Percentiles rank a stretch among this genome's conserved stretches.
Evolutionary conservation across 106 monocot species (phyloP).

Genomic region (Apostasia shenzhenica): DNA sequence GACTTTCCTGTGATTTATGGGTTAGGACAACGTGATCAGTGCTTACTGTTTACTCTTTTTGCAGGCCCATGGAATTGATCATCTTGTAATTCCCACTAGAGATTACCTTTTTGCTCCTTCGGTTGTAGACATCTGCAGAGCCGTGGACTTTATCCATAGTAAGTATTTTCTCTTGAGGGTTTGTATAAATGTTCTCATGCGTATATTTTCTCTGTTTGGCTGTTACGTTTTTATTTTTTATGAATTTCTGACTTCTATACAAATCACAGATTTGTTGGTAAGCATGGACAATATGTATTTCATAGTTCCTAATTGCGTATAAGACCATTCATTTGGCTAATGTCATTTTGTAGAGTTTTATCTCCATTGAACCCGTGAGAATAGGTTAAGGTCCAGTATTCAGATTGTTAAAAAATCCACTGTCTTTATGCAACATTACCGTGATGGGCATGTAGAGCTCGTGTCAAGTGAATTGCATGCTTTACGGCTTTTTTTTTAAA

Average conservation of each 20-base stretch:
- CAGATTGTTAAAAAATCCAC: neutral
- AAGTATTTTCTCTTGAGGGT: constrained; percentile 7
- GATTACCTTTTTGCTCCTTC: constrained; percentile 74
- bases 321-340: neutral
- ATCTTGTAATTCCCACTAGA: constrained; percentile 64
- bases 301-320: neutral
- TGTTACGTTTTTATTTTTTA: neutral
- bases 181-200: neutral
- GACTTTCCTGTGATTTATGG: neutral
- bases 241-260: neutral
- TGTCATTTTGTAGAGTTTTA: neutral
- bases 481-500: too few relatives aligned
- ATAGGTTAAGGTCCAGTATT: neutral
- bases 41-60: constrained; percentile 2
- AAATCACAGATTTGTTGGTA: neutral
- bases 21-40: too few relatives aligned
- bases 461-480: too few relatives aligned
- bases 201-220: neutral
- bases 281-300: neutral
- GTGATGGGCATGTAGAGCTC: neutral
- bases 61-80: constrained; percentile 64
- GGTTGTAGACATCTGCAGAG: constrained; percentile 30
- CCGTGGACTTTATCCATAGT: constrained; percentile 54
- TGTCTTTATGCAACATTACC: neutral
- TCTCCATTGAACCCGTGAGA: too few relatives aligned